Base-by-base conservation (phyloP, 1,284 basidiomycete species). In the Pascua sp. region DNA sequence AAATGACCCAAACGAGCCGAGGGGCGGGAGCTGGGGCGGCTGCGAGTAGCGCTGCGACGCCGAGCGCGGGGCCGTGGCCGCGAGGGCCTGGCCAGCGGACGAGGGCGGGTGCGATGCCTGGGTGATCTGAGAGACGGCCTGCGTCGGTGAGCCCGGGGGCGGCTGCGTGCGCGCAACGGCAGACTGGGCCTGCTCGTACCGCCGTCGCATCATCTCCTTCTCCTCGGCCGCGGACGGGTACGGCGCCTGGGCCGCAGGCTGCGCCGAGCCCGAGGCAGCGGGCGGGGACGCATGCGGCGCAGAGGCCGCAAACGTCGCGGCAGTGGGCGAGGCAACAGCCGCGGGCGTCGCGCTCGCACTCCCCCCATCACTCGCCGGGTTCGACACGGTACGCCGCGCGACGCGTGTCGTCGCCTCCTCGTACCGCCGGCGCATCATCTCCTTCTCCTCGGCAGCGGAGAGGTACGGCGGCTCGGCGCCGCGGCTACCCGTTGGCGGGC, bases 391-490 rank as follows among this genome's bases (percentile, higher is more conserved):
- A 7, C 24, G 24, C 24, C 24, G 24, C 24, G 24, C 24, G 7
- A 32, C 24, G 24, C 24, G 50, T 32, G 87, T 84, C 59, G 83
- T 83, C 2, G 82, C 84, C 61, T 60, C 56, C 47, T 60, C 61
- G 55, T 57, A 64, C 11, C 60, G 51, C 39, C 49, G 47, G n/a
- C 63, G 52, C 63, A 65, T 65, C 53, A 58, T 36, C 12, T 65
- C 63, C 51, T 65, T 65, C 46, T 65, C 63, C 43, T 62, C 47
- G 18, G 44, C 59, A 5, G 62, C 59, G 0, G 63, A 57, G 53
- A 60, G 50, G 52, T 54, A 57, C 7, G 24, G 24, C 24, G 24
- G 24, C 24, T 32, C 24, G 7, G 24, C 4, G 24, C 24, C 24
- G 7, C 24, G 24, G 24, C 7, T 32, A 7, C 24, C 24, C 24